Conservation (phyloP, 306 rosid genomes). For the Clitoria ternatea region DNA sequence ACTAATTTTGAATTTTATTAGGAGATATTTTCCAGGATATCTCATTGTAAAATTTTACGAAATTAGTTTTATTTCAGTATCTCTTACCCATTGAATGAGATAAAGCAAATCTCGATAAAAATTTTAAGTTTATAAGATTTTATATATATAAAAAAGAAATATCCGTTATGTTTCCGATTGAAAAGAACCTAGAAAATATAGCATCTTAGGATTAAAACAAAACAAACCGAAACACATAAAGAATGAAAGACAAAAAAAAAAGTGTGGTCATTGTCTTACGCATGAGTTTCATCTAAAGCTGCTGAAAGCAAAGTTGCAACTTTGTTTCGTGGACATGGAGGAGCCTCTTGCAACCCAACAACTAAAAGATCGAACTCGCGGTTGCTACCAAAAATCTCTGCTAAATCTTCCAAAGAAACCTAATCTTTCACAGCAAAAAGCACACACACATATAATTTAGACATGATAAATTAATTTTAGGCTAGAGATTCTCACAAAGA, state of each 20-base stretch:
- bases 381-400: slow-evolving; percentile 44
- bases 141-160: too few species aligned
- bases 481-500: background rate
- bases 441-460: background rate
- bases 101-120: too few species aligned
- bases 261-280: slow-evolving; percentile 30
- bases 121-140: too few species aligned
- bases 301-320: slow-evolving; percentile 34
- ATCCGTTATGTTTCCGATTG: too few species aligned
- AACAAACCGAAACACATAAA: background rate
- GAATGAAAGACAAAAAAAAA: background rate
- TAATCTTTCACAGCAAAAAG: background rate
- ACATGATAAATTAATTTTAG: background rate
- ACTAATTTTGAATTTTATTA: too few species aligned
- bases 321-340: slow-evolving; percentile 55
- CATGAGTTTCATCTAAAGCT: slow-evolving; percentile 43
- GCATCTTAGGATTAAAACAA: background rate
- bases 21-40: too few species aligned
- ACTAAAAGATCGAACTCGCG: slow-evolving; percentile 60
- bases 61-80: too few species aligned
- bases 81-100: too few species aligned
- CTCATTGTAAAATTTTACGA: too few species aligned
- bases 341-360: slow-evolving; percentile 79
- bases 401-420: slow-evolving; percentile 53
- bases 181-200: too few species aligned